Conservation (phyloP, 2,329 filamentous ascomycete species). For the Fusarium sp. region DNA sequence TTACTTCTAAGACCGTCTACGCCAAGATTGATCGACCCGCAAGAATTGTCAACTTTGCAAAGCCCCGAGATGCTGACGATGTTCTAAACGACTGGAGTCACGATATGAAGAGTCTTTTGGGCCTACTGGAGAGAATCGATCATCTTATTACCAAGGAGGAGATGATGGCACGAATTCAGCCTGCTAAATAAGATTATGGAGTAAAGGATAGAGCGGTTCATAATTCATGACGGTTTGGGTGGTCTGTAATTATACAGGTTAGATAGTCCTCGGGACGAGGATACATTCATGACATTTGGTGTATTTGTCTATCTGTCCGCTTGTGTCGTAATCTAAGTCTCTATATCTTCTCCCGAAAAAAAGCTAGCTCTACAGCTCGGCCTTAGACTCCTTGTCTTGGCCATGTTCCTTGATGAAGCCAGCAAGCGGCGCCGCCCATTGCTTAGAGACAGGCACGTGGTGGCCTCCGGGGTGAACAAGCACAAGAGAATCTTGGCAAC, state of each 20-base stretch:
- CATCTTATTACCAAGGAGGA: slow-evolving; percentile 99
- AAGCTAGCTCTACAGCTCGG: slow-evolving; percentile 39
- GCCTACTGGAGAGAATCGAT: slow-evolving; percentile 89
- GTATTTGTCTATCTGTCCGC: slow-evolving; percentile 46
- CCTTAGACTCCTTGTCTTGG: slow-evolving; percentile 46
- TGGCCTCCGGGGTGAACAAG: slow-evolving; percentile 88
- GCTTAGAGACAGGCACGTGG: slow-evolving; percentile 85
- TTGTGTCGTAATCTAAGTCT: slow-evolving; percentile 38
- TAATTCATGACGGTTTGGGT: slow-evolving; percentile 48
- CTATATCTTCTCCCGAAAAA: slow-evolving; percentile 2
- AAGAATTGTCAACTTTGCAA: slow-evolving; percentile 91
- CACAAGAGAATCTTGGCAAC: slow-evolving; percentile 67
- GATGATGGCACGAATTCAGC: slow-evolving; percentile 99
- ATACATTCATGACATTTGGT: slow-evolving; percentile 50
- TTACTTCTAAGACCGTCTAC: slow-evolving; percentile 97
- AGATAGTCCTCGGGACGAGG: slow-evolving; percentile 51
- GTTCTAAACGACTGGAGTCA: slow-evolving; percentile 98
- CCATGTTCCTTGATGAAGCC: slow-evolving; percentile 71
- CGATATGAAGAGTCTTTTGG: slow-evolving; percentile 95
- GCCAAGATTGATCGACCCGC: slow-evolving; percentile 97
- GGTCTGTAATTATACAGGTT: slow-evolving; percentile 54
- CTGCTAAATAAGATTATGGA: slow-evolving; percentile 59
- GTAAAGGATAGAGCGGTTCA: slow-evolving; percentile 38
- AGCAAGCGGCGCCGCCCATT: slow-evolving; percentile 81
- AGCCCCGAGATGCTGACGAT: slow-evolving; percentile 94